Base-by-base conservation (phyloP, 2,329 filamentous ascomycete genomes). In the Curvularia eragrostidis region DNA sequence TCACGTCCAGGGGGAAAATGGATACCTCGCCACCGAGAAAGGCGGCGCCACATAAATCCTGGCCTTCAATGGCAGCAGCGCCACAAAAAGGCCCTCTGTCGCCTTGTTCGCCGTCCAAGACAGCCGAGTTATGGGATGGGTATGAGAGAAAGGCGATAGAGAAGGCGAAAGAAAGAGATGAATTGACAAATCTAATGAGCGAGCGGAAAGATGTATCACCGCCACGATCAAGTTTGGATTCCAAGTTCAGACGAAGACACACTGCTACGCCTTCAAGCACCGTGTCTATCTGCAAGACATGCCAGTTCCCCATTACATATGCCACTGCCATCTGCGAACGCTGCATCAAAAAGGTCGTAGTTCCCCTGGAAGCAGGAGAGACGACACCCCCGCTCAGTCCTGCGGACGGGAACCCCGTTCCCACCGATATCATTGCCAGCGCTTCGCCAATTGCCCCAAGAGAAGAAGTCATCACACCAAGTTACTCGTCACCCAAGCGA, bases 111-210 rank as follows among this genome's bases (percentile, higher is more conserved):
- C 71, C 70, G 18, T 56, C 59, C 19, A 68, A 65, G 26, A 75
- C 74, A 13, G 72, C 67, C 30, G 66, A 70, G 51, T 44, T 72
- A n/a, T 75, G 72, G 73, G 73, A 77, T 32, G 69, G 73, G 51
- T 74, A 73, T 39, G 74, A 76, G 54, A 70, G 57, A 55, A 61
- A 62, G 38, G 73, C 73, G 9, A 53, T 70, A 15, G 72, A 75
- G 50, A 72, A 71, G 41, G 71, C 66, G 53, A 73, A 53, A 54
- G 67, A 59, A 56, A 67, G 73, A 56, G 70, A 75, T 10, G 59
- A 47, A 12, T 58, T 56, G 38, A 63, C 58, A 8, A 56, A 13
- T 39, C 66, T 58, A 30, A 34, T 28, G 54, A 6, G 36, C 38
- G 18, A 47, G 54, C 19, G 18, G 28, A 23, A 32, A 26, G 36